These are phyloP conservation scores for Elymus sibiricus DNA, from an alignment of 176 grass and related monocot species.

Conservation along the genomic window DNA sequence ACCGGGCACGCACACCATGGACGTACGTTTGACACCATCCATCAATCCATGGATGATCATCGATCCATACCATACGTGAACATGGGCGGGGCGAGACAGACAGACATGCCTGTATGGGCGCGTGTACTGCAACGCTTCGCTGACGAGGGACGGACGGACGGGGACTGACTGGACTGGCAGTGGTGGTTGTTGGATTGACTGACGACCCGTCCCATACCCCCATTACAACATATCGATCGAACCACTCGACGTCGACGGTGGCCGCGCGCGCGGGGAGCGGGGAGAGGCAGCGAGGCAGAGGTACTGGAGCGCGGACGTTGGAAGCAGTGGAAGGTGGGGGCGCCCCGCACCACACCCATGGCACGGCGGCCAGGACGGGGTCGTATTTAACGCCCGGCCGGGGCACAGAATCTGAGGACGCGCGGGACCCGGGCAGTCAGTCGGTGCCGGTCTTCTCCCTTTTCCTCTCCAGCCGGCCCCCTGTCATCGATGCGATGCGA, in stretches of 20 bases:
- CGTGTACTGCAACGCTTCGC: not conserved
- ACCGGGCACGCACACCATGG: not conserved
- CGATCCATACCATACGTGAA: not conserved
- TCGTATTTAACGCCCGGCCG: constrained; percentile 4
- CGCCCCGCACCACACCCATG: not conserved
- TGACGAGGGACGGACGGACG: not conserved
- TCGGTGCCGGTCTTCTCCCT: not conserved
- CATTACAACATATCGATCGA: not conserved
- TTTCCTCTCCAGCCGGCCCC: not conserved
- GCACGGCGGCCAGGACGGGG: not conserved
- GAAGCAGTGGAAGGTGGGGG: constrained; percentile 19
- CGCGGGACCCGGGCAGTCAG: not conserved
- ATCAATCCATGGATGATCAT: not conserved
- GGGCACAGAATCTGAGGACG: constrained; percentile 48
- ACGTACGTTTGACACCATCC: not conserved
- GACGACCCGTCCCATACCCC: not conserved
- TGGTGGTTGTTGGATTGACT: constrained; percentile 22
- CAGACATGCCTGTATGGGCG: constrained; percentile 8
- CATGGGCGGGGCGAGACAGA: not conserved
- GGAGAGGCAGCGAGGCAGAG: not conserved
- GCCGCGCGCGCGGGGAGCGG: not conserved
- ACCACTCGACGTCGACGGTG: not conserved
- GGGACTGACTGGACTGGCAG: constrained; percentile 2
- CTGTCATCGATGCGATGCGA: not conserved
- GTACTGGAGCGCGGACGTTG: constrained; percentile 39